phyloP scores from a whole-genome alignment of 257 asterid species.

The Primulina eburnea region DNA sequence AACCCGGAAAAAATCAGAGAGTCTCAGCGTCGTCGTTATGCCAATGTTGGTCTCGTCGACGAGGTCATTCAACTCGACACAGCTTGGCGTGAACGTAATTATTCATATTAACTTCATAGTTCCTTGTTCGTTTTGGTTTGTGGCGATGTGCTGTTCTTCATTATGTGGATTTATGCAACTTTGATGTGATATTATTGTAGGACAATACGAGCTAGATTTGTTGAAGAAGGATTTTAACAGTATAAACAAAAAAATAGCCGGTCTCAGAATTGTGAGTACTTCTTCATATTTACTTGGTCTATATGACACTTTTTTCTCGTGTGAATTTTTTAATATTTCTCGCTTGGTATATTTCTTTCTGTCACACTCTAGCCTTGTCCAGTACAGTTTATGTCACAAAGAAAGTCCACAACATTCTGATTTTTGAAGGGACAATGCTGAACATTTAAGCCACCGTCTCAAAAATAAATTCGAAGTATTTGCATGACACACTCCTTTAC shows the following conservation, averaged over 20 bases:
- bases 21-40: constrained; percentile 83
- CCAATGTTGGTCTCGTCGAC: constrained; percentile 58
- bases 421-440: no score
- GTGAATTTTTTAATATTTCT: not conserved
- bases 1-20: constrained; percentile 78
- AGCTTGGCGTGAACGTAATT: constrained; percentile 76
- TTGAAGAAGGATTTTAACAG: constrained; percentile 68
- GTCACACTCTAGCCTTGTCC: no score
- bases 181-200: constrained; percentile 40
- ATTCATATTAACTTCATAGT: not conserved
- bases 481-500: no score
- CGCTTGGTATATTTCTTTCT: not conserved
- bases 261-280: constrained; percentile 71
- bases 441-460: no score
- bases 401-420: no score
- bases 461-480: no score
- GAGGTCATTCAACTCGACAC: constrained; percentile 76
- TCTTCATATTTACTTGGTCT: not conserved
- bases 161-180: constrained; percentile 10
- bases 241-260: constrained; percentile 69
- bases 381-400: no score
- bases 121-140: no score
- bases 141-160: not conserved
- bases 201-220: constrained; percentile 77
- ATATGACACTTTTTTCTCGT: not conserved